Evolutionary conservation across 106 monocot species (phyloP).

Genomic region (Platanthera zijinensis): DNA sequence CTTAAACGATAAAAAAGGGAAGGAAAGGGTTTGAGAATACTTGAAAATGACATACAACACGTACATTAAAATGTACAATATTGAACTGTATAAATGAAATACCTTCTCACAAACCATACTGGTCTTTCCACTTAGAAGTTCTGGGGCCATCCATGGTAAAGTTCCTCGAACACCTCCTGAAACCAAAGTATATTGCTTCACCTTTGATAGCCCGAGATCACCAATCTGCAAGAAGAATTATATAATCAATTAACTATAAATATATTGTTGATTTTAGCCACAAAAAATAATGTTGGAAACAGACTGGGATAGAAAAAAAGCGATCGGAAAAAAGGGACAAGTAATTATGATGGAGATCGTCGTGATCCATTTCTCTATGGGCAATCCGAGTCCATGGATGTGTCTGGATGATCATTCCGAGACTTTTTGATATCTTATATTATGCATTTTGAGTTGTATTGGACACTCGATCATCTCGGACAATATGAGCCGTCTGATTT

Average conservation of each 20-base stretch:
- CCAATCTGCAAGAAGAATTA: slow-evolving; percentile 55
- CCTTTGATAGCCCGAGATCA: slow-evolving; percentile 92
- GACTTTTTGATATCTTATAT: no score
- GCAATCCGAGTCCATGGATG: no score
- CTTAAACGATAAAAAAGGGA: no score
- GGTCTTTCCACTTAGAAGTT: slow-evolving; percentile 79
- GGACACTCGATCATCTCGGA: no score
- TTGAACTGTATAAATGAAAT: slow-evolving; percentile 2
- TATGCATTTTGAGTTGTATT: no score
- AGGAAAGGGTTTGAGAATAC: background rate
- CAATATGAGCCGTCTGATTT: no score
- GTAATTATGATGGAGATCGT: no score
- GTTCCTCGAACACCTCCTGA: slow-evolving; percentile 97
- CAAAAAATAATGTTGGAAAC: background rate
- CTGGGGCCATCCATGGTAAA: slow-evolving; percentile 99
- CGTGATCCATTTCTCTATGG: no score
- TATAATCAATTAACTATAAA: background rate
- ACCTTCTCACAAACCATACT: slow-evolving; percentile 94
- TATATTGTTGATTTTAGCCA: background rate
- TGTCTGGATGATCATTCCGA: no score
- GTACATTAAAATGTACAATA: background rate
- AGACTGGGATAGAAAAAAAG: background rate
- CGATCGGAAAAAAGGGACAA: background rate
- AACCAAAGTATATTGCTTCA: slow-evolving; percentile 84
- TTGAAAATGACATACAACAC: background rate